Evolutionary conservation across 768 basidiomycete species (phyloP).

Genomic region (Astraeus odoratus): DNA sequence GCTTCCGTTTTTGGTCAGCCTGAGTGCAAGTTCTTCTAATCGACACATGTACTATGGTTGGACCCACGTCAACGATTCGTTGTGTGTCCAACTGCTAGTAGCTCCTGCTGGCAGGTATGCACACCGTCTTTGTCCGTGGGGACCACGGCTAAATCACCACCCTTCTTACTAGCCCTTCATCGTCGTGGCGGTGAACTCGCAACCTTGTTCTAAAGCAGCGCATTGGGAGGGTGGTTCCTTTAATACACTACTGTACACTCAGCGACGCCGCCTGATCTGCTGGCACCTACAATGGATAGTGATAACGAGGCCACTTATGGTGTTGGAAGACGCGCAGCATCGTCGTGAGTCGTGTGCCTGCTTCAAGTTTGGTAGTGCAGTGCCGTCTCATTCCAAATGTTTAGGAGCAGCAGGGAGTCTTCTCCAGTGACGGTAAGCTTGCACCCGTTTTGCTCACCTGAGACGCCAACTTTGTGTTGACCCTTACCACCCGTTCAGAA

Average conservation of each 20-base stretch:
- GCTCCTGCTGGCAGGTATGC: too few species aligned
- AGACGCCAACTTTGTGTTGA: neutral
- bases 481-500: conserved; percentile 23
- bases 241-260: neutral
- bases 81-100: too few species aligned
- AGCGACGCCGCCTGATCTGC: neutral
- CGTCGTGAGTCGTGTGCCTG: conserved; percentile 27
- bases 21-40: neutral
- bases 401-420: conserved; percentile 52
- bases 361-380: neutral
- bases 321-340: conserved; percentile 30
- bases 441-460: neutral
- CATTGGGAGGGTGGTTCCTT: too few species aligned
- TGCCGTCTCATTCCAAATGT: conserved; percentile 9
- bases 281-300: conserved; percentile 9
- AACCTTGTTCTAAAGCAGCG: too few species aligned
- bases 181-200: too few species aligned
- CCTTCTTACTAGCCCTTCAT: too few species aligned
- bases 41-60: too few species aligned
- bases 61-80: too few species aligned
- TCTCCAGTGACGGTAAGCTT: conserved; percentile 41
- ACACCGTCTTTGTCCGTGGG: too few species aligned
- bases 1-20: neutral
- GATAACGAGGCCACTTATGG: conserved; percentile 19
- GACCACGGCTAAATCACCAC: too few species aligned